Percentiles rank a stretch among this genome's conserved stretches.
phyloP scores from a whole-genome alignment of 1,139 yeast species.

The Geotrichum siamense region DNA sequence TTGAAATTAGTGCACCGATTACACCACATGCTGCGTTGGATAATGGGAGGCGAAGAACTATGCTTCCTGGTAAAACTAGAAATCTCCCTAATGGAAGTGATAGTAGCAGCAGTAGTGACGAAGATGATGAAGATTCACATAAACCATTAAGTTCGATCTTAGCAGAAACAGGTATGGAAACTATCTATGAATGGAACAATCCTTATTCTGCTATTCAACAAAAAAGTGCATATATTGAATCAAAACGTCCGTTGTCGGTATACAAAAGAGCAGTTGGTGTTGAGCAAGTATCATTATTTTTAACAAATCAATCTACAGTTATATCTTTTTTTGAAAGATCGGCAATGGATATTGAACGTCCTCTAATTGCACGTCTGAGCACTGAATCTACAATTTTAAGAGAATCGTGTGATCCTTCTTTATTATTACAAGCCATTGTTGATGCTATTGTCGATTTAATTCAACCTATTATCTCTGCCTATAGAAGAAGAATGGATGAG shows the following conservation, averaged over 20 bases:
- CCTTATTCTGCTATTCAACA: constrained; percentile 27
- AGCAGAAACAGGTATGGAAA: constrained; percentile 23
- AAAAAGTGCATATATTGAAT: constrained; percentile 34
- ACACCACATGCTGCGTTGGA: neutral
- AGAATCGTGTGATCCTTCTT: constrained; percentile 44
- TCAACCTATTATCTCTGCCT: constrained; percentile 53
- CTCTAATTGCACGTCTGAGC: constrained; percentile 42
- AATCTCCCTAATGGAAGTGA: constrained; percentile 5
- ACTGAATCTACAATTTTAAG: constrained; percentile 43
- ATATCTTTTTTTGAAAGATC: constrained; percentile 50
- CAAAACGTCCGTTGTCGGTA: constrained; percentile 41
- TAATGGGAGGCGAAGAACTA: neutral
- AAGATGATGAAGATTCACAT: constrained; percentile 10
- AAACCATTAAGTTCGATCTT: constrained; percentile 3
- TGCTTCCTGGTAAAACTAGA: constrained; percentile 3
- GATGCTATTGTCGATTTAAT: constrained; percentile 52
- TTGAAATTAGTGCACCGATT: neutral
- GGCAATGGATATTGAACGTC: constrained; percentile 44
- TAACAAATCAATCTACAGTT: constrained; percentile 41
- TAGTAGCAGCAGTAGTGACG: constrained; percentile 12
- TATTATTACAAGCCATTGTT: constrained; percentile 46
- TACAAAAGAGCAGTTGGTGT: constrained; percentile 44
- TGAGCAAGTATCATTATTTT: constrained; percentile 47
- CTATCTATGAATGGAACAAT: constrained; percentile 37
- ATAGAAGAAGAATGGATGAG: constrained; percentile 42